Percentiles rank a stretch among this genome's conserved stretches.
These are phyloP conservation scores for Candida sanyiensis DNA, from an alignment of 805 yeast genomes.

Conservation along the genomic window DNA sequence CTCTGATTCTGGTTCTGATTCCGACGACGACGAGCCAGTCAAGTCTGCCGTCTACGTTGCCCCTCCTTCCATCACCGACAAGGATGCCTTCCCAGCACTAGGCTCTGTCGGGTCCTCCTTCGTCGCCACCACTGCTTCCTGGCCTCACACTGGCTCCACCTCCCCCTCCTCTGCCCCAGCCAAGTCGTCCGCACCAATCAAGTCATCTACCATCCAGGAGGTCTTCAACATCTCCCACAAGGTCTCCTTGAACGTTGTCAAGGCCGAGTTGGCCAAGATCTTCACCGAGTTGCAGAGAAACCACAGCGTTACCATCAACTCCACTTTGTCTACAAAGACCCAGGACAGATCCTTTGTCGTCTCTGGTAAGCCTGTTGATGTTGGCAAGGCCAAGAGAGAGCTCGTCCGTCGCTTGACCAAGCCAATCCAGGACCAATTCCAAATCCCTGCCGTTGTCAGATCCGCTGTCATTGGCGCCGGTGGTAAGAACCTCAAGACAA, in stretches of 20 bases:
- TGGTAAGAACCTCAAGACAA: slow-evolving; percentile 78
- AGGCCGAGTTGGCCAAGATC: slow-evolving; percentile 64
- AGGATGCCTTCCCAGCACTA: slow-evolving; percentile 59
- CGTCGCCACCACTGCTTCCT: slow-evolving; percentile 20
- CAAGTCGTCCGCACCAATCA: slow-evolving; percentile 15
- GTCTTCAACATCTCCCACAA: slow-evolving; percentile 70
- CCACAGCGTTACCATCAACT: slow-evolving; percentile 67
- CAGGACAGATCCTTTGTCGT: slow-evolving; percentile 79
- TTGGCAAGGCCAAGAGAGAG: slow-evolving; percentile 66
- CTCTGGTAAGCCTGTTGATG: slow-evolving; percentile 64
- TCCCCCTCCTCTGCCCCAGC: slow-evolving; percentile 23
- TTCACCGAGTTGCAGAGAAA: slow-evolving; percentile 55
- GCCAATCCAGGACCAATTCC: slow-evolving; percentile 56
- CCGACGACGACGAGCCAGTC: slow-evolving; percentile 10
- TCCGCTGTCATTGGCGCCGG: slow-evolving; percentile 81
- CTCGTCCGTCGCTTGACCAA: slow-evolving; percentile 71
- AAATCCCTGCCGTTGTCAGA: slow-evolving; percentile 72
- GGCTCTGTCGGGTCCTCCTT: slow-evolving; percentile 40
- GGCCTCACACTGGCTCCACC: slow-evolving; percentile 33
- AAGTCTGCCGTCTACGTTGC: slow-evolving; percentile 14
- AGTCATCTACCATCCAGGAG: slow-evolving; percentile 64
- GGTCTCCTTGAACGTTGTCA: slow-evolving; percentile 57
- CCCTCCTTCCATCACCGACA: slow-evolving; percentile 43
- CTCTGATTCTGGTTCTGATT: slow-evolving; percentile 5
- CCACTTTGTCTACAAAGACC: slow-evolving; percentile 70